Evolutionary conservation across 1,284 basidiomycete species (phyloP).

Genomic region (Ustilago esculenta): DNA sequence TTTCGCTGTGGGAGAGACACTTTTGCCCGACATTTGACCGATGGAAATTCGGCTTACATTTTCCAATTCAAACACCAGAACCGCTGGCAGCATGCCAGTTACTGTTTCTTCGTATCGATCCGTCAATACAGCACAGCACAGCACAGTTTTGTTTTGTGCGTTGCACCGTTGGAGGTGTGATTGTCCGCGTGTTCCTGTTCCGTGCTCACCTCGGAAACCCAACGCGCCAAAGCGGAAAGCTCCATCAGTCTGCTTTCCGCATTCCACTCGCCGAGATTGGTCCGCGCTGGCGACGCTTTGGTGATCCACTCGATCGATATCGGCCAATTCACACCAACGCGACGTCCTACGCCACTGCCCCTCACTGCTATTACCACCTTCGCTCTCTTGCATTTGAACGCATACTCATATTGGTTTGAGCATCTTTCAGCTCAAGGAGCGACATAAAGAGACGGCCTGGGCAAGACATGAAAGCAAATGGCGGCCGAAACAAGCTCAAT

Average conservation of each 20-base stretch:
- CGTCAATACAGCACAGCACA: too few relatives aligned
- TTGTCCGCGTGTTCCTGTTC: conserved; percentile 9
- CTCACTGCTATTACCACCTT: too few relatives aligned
- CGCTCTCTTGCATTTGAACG: too few relatives aligned
- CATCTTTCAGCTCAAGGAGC: too few relatives aligned
- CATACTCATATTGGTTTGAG: too few relatives aligned
- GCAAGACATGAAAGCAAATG: too few relatives aligned
- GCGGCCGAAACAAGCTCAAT: too few relatives aligned
- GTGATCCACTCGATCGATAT: conserved; percentile 12
- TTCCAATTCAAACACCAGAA: neutral
- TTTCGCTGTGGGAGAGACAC: too few relatives aligned
- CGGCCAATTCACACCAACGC: conserved; percentile 2
- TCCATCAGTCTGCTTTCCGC: conserved; percentile 1
- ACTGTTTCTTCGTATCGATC: conserved; percentile 34
- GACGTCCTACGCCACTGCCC: neutral
- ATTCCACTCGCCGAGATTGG: conserved; percentile 22
- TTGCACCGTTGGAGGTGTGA: conserved; percentile 8
- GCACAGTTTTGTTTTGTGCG: neutral
- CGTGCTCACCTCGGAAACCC: too few relatives aligned
- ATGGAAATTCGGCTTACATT: conserved; percentile 15
- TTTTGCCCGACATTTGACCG: conserved; percentile 38
- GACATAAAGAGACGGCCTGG: too few relatives aligned
- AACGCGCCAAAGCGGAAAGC: conserved; percentile 4
- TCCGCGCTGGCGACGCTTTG: neutral
- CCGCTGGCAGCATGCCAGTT: too few relatives aligned